A percentile compares a stretch with the other conserved stretches of the same genome.
phyloP scores from a whole-genome alignment of 805 yeast genomes.

The Wickerhamomyces tratensis region DNA sequence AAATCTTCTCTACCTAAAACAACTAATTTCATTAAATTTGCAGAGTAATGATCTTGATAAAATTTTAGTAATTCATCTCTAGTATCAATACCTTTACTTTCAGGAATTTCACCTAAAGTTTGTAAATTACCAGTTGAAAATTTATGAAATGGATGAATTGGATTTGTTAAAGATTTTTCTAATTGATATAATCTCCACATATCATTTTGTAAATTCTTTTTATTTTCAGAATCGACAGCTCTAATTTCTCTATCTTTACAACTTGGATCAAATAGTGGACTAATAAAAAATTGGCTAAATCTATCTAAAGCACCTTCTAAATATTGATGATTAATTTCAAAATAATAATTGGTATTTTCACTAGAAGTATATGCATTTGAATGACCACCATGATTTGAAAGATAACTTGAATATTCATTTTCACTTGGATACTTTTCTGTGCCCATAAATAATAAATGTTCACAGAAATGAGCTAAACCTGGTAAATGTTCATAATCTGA shows the following conservation, averaged over 20 bases:
- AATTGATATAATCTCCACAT: conserved; percentile 83
- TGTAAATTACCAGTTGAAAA: conserved; percentile 83
- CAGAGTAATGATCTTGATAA: conserved; percentile 62
- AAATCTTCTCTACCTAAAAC: conserved; percentile 75
- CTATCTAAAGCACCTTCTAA: conserved; percentile 86
- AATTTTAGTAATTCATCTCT: conserved; percentile 75
- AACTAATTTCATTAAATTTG: conserved; percentile 84
- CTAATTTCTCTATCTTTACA: conserved; percentile 88
- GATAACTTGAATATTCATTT: conserved; percentile 65
- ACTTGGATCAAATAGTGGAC: conserved; percentile 62
- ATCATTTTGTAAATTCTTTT: conserved; percentile 87
- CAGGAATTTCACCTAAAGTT: conserved; percentile 67
- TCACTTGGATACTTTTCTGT: conserved; percentile 70
- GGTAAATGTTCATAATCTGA: conserved; percentile 55
- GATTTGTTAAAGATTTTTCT: conserved; percentile 65
- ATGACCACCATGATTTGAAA: conserved; percentile 78
- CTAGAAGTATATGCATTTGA: conserved; percentile 91
- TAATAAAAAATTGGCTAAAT: conserved; percentile 84
- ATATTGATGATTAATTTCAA: conserved; percentile 69
- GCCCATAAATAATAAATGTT: conserved; percentile 72
- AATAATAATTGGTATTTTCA: conserved; percentile 83
- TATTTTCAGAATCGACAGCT: conserved; percentile 95
- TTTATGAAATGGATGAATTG: conserved; percentile 73
- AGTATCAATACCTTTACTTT: conserved; percentile 52
- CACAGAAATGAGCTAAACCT: conserved; percentile 76